Evolutionary conservation across 2,329 filamentous ascomycete species (phyloP), one percentile per base, ranked within the genome.

Genomic region (Botrytis elliptica): DNA sequence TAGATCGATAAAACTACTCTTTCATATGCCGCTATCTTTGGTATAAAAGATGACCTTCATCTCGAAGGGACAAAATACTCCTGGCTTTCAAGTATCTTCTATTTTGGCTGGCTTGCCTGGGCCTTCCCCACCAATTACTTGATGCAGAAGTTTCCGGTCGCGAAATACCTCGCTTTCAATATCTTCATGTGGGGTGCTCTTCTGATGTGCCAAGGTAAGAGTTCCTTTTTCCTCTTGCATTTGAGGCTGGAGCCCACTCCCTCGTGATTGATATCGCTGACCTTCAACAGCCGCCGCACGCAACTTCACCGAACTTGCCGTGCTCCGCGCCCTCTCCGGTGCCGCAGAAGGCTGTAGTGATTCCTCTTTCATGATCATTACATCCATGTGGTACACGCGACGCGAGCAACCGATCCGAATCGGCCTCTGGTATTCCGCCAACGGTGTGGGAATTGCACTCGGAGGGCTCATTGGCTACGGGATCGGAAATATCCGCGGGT

Each of bases 331-430:
- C 33, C 42, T 71, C 3, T 65, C 59, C 44, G 70, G 70, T 44
- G 59, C 59, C 6, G 42, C 79, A 84, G 25, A 83, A 85, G 79
- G 78, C 80, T 3, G 80, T 82, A 59, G 79, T 36, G 84, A 20
- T 83, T 84, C 75, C 79, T 85, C 75, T 80, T 85, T 33, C 74
- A 89, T 91, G 84, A 81, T 92, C 2, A 88, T 18, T 88, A 88
- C 84, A 75, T 65, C 64, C 7, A 76, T 77, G 75, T 76, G 76
- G 86, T 86, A 90, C 77, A 90, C 89, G 1, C 84, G 89, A 16
- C 83, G 85, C 4, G 88, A 92, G 77, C 90, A 92, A 77, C 89
- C 90, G 0, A 83, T 88, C 3, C 84, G 89, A 0, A 89, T 90
- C 10, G 87, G 86, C 68, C 82, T 85, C 0, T 90, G 87, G 80